Evolutionary conservation across 495 filamentous ascomycete species (phyloP).

Genomic region (Penicillium samsonianum): DNA sequence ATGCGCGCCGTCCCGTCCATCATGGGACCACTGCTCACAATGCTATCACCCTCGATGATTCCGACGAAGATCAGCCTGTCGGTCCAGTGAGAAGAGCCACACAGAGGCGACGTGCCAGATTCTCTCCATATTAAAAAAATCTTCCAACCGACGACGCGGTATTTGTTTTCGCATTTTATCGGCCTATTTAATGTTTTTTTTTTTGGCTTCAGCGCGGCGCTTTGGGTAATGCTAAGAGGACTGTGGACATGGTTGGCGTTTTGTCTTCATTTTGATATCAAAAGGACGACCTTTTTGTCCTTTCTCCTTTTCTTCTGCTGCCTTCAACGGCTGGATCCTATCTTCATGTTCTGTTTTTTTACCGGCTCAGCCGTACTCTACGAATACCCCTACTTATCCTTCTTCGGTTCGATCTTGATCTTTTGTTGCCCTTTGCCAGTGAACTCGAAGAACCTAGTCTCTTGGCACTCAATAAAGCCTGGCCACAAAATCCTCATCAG

Average conservation of each 20-base stretch:
- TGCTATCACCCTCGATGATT: conserved; percentile 32
- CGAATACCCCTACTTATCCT: conserved; percentile 2
- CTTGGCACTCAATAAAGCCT: not conserved
- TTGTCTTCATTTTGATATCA: conserved; percentile 3
- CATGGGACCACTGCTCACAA: conserved; percentile 7
- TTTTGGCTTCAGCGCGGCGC: conserved; percentile 9
- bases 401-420: not conserved
- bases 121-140: conserved; percentile 27
- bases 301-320: not conserved
- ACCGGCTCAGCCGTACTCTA: not conserved
- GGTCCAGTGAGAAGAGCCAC: conserved; percentile 27
- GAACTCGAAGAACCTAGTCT: not conserved
- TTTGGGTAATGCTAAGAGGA: conserved; percentile 1
- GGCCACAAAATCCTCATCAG: not conserved
- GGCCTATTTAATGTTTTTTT: conserved; percentile 1
- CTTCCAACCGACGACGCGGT: not conserved
- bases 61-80: conserved; percentile 31
- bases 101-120: conserved; percentile 23
- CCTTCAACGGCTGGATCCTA: conserved; percentile 1
- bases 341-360: not conserved
- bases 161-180: not conserved
- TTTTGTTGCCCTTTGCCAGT: not conserved
- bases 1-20: not conserved
- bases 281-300: not conserved
- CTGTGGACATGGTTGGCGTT: conserved; percentile 5